Conservation (phyloP, 148 eudicot genomes). For the Arbutus unedo region DNA sequence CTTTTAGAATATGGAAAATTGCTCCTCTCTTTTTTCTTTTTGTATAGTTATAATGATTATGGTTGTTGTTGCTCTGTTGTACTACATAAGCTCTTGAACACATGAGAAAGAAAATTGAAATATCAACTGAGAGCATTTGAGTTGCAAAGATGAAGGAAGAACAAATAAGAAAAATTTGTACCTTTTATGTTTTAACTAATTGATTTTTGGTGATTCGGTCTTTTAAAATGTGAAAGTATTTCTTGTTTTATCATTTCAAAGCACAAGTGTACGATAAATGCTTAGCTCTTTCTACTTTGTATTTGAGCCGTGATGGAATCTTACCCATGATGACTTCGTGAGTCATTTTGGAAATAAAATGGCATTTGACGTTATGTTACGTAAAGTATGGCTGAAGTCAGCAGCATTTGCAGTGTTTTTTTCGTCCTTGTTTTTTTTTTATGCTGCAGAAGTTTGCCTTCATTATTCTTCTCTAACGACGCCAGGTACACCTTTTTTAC, state of each 20-base stretch:
- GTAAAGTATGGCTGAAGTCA: conserved; percentile 12
- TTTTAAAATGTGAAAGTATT: not conserved
- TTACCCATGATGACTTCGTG: not conserved
- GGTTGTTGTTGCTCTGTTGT: not conserved
- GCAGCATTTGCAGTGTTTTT: not conserved
- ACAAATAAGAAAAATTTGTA: conserved; percentile 63
- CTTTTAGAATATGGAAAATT: not conserved
- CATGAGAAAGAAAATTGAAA: conserved; percentile 90
- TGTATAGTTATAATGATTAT: conserved; percentile 3
- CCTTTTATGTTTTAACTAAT: no score
- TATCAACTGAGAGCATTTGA: conserved; percentile 76
- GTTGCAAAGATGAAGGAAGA: conserved; percentile 82
- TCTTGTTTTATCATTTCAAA: conserved; percentile 6
- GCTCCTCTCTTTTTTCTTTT: not conserved
- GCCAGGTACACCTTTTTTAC: not conserved
- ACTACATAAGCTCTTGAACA: conserved; percentile 71
- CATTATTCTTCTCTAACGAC: not conserved
- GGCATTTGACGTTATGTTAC: not conserved
- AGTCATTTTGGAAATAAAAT: not conserved
- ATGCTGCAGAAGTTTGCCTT: not conserved
- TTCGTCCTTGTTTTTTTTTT: not conserved
- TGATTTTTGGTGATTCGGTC: not conserved
- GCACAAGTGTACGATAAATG: not conserved
- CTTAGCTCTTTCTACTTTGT: not conserved
- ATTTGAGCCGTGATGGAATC: not conserved